Conservation (phyloP, 441 rosid genomes). For the Adansonia madagascariensis region DNA sequence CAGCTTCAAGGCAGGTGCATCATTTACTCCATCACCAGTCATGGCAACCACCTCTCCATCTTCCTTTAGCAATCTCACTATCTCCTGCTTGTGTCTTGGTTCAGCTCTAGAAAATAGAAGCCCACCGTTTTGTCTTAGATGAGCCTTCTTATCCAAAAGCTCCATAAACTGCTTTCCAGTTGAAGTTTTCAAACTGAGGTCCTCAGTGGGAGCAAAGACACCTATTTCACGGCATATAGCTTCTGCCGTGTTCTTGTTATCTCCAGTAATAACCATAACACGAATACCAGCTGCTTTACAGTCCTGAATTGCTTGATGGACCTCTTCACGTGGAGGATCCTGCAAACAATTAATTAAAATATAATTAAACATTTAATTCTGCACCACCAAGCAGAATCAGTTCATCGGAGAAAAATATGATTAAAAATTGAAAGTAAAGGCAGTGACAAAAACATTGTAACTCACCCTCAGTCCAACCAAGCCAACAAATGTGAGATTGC, state of each 20-base stretch:
- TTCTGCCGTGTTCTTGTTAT: constrained; percentile 53
- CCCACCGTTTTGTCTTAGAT: constrained; percentile 44
- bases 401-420: constrained; percentile 12
- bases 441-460: neutral
- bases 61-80: constrained; percentile 58
- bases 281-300: constrained; percentile 53
- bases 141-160: constrained; percentile 36
- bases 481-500: constrained; percentile 45
- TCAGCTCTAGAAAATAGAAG: constrained; percentile 56
- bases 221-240: constrained; percentile 54
- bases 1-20: constrained; percentile 57
- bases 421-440: neutral
- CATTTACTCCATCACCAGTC: constrained; percentile 61
- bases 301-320: constrained; percentile 48
- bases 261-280: constrained; percentile 56
- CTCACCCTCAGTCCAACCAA: constrained; percentile 57
- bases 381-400: neutral
- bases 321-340: constrained; percentile 63
- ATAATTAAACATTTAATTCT: too few species aligned
- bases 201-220: constrained; percentile 39
- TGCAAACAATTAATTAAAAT: constrained; percentile 24
- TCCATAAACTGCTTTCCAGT: constrained; percentile 50
- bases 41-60: constrained; percentile 60
- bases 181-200: constrained; percentile 39
- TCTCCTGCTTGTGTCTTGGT: constrained; percentile 59